Evolutionary conservation across 2,329 filamentous ascomycete genomes (phyloP).

Genomic region (Claviceps humidiphila): DNA sequence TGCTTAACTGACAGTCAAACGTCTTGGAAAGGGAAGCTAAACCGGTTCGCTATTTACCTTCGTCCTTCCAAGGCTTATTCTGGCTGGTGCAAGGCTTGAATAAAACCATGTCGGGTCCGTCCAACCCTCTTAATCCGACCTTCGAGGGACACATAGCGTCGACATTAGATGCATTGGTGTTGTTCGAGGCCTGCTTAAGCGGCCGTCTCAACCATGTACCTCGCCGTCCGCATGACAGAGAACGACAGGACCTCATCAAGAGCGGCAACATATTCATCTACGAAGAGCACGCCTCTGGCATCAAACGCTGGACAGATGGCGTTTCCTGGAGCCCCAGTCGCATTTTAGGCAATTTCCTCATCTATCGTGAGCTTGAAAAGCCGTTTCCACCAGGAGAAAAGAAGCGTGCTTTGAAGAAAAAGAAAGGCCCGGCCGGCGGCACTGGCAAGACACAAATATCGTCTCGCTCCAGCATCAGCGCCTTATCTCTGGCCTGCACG

Average conservation of each 20-base stretch:
- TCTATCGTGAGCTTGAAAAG: constrained; percentile 71
- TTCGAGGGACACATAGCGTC: constrained; percentile 54
- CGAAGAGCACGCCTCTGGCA: constrained; percentile 78
- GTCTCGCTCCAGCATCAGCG: constrained; percentile 12
- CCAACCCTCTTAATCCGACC: constrained; percentile 41
- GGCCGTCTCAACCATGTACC: constrained; percentile 63
- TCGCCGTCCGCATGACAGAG: constrained; percentile 74
- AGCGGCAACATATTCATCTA: constrained; percentile 87
- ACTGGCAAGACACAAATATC: constrained; percentile 21
- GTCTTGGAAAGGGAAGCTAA: neutral
- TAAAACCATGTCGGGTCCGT: neutral
- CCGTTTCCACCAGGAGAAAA: constrained; percentile 73
- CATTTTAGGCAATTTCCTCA: constrained; percentile 71
- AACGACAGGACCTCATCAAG: constrained; percentile 61
- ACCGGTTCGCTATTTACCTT: neutral
- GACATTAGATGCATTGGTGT: constrained; percentile 61
- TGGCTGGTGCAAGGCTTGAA: neutral
- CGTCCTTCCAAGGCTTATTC: neutral
- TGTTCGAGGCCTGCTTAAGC: constrained; percentile 67
- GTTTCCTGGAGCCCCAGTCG: constrained; percentile 82
- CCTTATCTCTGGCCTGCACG: constrained; percentile 4
- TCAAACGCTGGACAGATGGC: constrained; percentile 90
- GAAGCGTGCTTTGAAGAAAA: constrained; percentile 67
- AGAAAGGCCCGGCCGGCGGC: constrained; percentile 27
- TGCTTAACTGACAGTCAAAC: neutral